These are phyloP conservation scores for Neurospora pannonica DNA, from an alignment of 495 filamentous ascomycete species.

Conservation along the genomic window DNA sequence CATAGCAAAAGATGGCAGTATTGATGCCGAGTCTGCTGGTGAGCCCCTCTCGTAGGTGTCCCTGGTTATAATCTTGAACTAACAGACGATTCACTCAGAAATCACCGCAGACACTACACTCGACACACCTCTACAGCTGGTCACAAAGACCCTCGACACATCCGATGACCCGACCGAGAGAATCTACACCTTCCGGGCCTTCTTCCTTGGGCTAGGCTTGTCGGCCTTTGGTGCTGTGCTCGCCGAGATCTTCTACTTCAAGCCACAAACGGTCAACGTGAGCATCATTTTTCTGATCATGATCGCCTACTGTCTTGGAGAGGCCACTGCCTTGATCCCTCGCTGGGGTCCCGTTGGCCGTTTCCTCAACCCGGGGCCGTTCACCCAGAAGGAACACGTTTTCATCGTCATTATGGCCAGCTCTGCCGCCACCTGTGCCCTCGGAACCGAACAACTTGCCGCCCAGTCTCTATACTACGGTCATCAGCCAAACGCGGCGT, in stretches of 20 bases:
- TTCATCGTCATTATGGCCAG: slow-evolving; percentile 29
- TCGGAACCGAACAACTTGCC: slow-evolving; percentile 29
- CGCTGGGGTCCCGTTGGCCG: slow-evolving; percentile 22
- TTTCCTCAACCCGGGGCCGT: slow-evolving; percentile 28
- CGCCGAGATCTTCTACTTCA: slow-evolving; percentile 35
- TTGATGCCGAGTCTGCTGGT: background rate
- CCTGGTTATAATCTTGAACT: background rate
- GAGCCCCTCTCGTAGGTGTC: background rate
- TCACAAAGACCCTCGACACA: slow-evolving; percentile 17
- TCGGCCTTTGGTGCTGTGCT: slow-evolving; percentile 23
- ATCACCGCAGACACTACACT: background rate
- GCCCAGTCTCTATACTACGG: slow-evolving; percentile 34
- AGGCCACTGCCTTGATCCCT: slow-evolving; percentile 30
- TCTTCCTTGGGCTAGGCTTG: slow-evolving; percentile 24
- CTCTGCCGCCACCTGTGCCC: slow-evolving; percentile 21
- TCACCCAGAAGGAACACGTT: slow-evolving; percentile 33
- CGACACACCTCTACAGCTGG: slow-evolving; percentile 1
- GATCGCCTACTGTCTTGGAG: slow-evolving; percentile 25
- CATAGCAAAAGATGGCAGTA: background rate
- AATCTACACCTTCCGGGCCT: slow-evolving; percentile 24
- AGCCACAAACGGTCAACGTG: slow-evolving; percentile 35
- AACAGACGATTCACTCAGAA: background rate
- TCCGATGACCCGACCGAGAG: slow-evolving; percentile 25
- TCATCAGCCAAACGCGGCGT: slow-evolving; percentile 20
- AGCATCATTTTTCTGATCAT: slow-evolving; percentile 36